These are phyloP conservation scores for Prunus mume DNA, from an alignment of 306 rosid species.

Conservation along the genomic window DNA sequence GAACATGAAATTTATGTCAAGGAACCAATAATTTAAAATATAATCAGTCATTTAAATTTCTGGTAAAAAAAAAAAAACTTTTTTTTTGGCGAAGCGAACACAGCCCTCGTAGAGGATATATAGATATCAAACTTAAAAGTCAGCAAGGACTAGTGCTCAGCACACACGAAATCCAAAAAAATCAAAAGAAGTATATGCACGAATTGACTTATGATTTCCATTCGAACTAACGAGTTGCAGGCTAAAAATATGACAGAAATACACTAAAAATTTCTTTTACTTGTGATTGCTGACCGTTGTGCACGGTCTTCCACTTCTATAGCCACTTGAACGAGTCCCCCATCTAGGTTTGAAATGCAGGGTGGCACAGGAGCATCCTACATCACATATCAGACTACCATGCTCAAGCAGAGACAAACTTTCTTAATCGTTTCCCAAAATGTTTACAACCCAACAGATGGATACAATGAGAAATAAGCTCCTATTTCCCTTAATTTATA, in stretches of 20 bases:
- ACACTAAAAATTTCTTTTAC: constrained; percentile 42
- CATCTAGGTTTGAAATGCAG: constrained; percentile 86
- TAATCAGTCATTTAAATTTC: neutral
- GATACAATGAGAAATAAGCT: neutral
- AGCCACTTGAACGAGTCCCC: constrained; percentile 98
- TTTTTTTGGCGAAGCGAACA: neutral
- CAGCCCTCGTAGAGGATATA: neutral
- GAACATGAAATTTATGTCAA: constrained; percentile 8
- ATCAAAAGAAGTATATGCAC: neutral
- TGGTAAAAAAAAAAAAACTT: neutral
- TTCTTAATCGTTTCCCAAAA: neutral
- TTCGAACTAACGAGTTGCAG: neutral
- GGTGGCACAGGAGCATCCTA: constrained; percentile 99
- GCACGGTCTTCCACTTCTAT: constrained; percentile 99
- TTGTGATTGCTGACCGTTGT: constrained; percentile 91
- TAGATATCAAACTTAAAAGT: neutral
- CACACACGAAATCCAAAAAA: neutral
- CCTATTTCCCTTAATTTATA: neutral
- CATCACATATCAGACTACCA: neutral
- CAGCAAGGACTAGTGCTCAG: neutral
- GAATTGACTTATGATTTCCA: neutral
- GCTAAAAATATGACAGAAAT: constrained; percentile 3
- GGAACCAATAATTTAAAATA: neutral
- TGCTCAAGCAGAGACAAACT: neutral
- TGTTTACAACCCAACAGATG: neutral